These are phyloP conservation scores for Globisporangium recalcitrans DNA, from an alignment of 352 stramenopile genomes.

Conservation along the genomic window DNA sequence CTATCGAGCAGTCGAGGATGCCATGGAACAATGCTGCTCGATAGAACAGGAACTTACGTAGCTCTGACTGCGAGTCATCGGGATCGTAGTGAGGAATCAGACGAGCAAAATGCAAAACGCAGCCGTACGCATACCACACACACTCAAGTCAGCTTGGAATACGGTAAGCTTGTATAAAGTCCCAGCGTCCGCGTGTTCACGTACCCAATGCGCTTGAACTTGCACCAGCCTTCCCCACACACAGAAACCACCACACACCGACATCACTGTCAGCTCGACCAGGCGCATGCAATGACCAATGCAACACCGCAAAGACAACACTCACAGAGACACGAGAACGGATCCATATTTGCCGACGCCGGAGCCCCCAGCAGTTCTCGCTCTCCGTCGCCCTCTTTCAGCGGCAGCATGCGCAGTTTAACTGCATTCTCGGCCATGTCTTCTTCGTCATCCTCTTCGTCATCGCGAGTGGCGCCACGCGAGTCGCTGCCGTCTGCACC, in stretches of 20 bases:
- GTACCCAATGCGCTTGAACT: constrained; percentile 45
- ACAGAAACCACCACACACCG: background rate
- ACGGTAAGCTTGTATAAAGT: background rate
- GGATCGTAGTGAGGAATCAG: background rate
- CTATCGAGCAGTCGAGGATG: background rate
- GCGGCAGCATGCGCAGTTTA: background rate
- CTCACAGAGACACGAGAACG: constrained; percentile 46
- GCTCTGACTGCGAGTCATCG: constrained; percentile 15
- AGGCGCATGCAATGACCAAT: background rate
- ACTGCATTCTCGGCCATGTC: background rate
- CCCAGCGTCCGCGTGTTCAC: background rate
- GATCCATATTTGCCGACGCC: constrained; percentile 29
- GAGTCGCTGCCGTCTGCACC: background rate
- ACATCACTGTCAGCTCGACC: background rate
- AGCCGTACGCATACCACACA: background rate
- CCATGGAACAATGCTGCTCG: no score
- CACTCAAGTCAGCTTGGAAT: background rate
- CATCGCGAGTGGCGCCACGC: no score
- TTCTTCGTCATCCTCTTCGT: background rate
- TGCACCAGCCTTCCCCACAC: constrained; percentile 29
- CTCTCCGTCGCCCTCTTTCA: background rate
- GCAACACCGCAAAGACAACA: background rate
- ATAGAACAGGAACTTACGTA: constrained; percentile 15
- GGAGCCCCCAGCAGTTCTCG: background rate
- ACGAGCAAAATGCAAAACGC: background rate